phyloP scores from a whole-genome alignment of 1,284 basidiomycete genomes.

The Heterobasidion occidentale region DNA sequence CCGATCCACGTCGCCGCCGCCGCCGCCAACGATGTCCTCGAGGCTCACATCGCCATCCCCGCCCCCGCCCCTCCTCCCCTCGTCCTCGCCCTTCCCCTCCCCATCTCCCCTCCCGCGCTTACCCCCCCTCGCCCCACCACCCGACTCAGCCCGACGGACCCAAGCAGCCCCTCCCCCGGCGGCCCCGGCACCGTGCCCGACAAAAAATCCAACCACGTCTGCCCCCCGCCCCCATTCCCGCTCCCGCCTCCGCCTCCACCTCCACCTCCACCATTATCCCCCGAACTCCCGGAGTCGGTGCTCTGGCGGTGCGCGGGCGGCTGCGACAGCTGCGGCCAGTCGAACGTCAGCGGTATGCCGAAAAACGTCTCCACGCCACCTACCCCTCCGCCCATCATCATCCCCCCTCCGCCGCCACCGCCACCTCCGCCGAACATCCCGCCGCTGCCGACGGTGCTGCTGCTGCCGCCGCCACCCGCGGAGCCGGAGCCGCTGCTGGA shows the following conservation, averaged over 20 bases:
- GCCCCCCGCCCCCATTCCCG: too few species aligned
- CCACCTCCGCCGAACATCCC: background rate
- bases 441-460: constrained; percentile 9
- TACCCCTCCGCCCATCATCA: background rate
- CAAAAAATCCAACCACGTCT: background rate
- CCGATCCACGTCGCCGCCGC: too few species aligned
- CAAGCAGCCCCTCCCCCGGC: background rate
- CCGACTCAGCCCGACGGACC: background rate
- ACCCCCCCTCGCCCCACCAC: background rate
- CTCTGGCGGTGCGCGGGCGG: background rate
- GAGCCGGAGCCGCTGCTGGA: background rate
- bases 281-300: background rate
- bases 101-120: background rate
- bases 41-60: background rate
- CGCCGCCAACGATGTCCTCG: background rate
- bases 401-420: too few species aligned
- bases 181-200: background rate
- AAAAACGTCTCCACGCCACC: constrained; percentile 8
- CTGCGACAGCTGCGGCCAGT: constrained; percentile 11
- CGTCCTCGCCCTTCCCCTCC: background rate
- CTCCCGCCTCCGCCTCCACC: too few species aligned
- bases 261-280: background rate
- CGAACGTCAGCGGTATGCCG: constrained; percentile 13
- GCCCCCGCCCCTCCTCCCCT: background rate
- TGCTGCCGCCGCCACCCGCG: constrained; percentile 7